A percentile compares a stretch with the other conserved stretches of the same genome.
phyloP scores from a whole-genome alignment of 352 stramenopile genomes.

The Poterioochromonas sp. region DNA sequence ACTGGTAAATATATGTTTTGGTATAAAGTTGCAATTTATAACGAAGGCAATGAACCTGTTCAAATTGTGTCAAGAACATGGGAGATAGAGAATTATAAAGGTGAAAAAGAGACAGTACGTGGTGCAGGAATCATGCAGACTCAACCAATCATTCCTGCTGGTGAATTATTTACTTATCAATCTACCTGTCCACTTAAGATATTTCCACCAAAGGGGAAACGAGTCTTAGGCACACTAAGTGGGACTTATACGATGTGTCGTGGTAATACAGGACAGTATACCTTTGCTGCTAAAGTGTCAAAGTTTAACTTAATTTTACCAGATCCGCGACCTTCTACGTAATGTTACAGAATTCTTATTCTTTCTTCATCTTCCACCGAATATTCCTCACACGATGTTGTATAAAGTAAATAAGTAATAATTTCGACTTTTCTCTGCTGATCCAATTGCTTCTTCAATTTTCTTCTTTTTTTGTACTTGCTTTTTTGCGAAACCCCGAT shows the following conservation, averaged over 20 bases:
- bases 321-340: no score
- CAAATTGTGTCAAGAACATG: conserved; percentile 15
- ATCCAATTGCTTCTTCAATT: no score
- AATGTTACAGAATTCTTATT: no score
- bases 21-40: conserved; percentile 27
- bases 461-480: no score
- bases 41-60: conserved; percentile 21
- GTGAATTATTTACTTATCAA: conserved; percentile 25
- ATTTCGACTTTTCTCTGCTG: no score
- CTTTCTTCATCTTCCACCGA: no score
- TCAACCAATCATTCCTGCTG: conserved; percentile 9
- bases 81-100: conserved; percentile 20
- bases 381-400: no score
- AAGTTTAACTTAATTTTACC: conserved; percentile 27
- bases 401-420: no score
- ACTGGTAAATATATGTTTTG: conserved; percentile 25
- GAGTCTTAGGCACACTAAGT: neutral
- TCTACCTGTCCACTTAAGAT: conserved; percentile 1
- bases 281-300: conserved; percentile 1
- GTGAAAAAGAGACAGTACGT: conserved; percentile 5
- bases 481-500: no score
- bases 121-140: conserved; percentile 7
- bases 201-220: conserved; percentile 8
- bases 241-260: conserved; percentile 15
- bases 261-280: conserved; percentile 17